These are phyloP conservation scores for Thelephora ganbajun DNA, from an alignment of 768 basidiomycete species.

Conservation along the genomic window DNA sequence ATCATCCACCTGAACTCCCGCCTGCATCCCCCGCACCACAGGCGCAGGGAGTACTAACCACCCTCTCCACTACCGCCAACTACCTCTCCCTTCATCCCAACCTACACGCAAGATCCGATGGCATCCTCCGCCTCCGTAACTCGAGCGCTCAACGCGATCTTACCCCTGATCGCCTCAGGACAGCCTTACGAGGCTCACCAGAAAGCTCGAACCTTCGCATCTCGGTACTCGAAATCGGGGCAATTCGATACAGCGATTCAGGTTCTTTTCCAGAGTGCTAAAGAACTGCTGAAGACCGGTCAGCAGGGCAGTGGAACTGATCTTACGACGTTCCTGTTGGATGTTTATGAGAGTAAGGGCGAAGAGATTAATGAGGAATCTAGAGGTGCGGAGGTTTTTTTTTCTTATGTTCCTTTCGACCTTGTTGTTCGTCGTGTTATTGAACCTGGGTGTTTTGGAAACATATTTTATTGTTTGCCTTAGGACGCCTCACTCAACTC, in stretches of 20 bases:
- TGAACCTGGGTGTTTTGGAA: background rate
- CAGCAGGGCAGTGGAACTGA: slow-evolving; percentile 88
- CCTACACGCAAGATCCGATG: slow-evolving; percentile 4
- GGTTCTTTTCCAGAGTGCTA: slow-evolving; percentile 81
- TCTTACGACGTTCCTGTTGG: slow-evolving; percentile 64
- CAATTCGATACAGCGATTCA: slow-evolving; percentile 83
- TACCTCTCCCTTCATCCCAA: background rate
- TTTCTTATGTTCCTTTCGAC: background rate
- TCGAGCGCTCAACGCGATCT: slow-evolving; percentile 60
- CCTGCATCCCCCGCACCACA: too few species aligned
- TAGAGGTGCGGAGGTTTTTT: slow-evolving; percentile 53
- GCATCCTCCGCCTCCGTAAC: slow-evolving; percentile 29
- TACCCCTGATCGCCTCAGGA: slow-evolving; percentile 54
- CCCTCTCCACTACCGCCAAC: too few species aligned
- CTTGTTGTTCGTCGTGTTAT: background rate
- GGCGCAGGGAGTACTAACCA: too few species aligned
- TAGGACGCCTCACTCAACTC: slow-evolving; percentile 82
- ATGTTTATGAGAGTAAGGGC: slow-evolving; percentile 67
- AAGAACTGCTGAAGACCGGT: slow-evolving; percentile 77
- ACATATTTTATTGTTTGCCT: background rate
- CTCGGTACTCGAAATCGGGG: slow-evolving; percentile 67
- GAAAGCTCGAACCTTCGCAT: slow-evolving; percentile 90
- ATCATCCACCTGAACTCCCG: too few species aligned
- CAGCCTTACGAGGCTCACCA: slow-evolving; percentile 91
- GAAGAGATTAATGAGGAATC: slow-evolving; percentile 65